These are phyloP conservation scores for Phialophora tarda DNA, from an alignment of 2,329 filamentous ascomycete genomes.

Conservation along the genomic window DNA sequence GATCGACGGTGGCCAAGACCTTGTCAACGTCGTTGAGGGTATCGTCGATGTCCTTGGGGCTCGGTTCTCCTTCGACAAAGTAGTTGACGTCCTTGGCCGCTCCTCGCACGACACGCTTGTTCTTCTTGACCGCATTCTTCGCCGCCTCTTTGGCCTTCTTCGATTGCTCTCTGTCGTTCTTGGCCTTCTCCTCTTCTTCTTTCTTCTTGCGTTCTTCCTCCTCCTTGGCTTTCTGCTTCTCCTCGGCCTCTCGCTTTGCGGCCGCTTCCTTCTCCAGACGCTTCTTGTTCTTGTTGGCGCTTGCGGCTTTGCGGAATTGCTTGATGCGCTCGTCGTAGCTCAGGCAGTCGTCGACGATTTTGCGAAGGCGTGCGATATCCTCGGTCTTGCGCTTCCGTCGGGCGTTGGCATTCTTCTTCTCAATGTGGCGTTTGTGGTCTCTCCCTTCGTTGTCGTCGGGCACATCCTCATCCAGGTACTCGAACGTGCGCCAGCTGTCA, in stretches of 20 bases:
- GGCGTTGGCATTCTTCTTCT: constrained; percentile 97
- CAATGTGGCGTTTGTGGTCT: constrained; percentile 97
- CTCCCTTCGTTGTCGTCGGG: constrained; percentile 99
- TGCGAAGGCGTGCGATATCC: constrained; percentile 87
- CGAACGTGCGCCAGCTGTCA: constrained; percentile 95
- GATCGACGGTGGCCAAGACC: constrained; percentile 84
- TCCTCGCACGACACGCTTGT: constrained; percentile 94
- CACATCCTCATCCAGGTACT: constrained; percentile 98
- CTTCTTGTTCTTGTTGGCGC: constrained; percentile 96
- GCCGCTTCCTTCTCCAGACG: constrained; percentile 87
- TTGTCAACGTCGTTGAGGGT: constrained; percentile 86
- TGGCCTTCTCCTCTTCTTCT: constrained; percentile 85
- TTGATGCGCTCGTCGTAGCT: constrained; percentile 93
- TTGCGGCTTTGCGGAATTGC: constrained; percentile 90
- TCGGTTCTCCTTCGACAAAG: constrained; percentile 74
- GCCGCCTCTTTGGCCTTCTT: constrained; percentile 99
- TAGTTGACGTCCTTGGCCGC: constrained; percentile 98
- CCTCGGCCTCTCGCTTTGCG: constrained; percentile 83
- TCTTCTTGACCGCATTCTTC: constrained; percentile 99
- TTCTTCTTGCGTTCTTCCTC: constrained; percentile 79
- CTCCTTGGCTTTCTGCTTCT: constrained; percentile 80
- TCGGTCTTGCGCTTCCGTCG: constrained; percentile 99
- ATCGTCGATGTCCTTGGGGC: constrained; percentile 75
- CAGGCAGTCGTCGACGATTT: constrained; percentile 85
- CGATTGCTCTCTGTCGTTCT: constrained; percentile 76